Percentiles rank a stretch among this genome's conserved stretches.
Conservation (phyloP, 768 basidiomycete species). For the Suillus brevipes region DNA sequence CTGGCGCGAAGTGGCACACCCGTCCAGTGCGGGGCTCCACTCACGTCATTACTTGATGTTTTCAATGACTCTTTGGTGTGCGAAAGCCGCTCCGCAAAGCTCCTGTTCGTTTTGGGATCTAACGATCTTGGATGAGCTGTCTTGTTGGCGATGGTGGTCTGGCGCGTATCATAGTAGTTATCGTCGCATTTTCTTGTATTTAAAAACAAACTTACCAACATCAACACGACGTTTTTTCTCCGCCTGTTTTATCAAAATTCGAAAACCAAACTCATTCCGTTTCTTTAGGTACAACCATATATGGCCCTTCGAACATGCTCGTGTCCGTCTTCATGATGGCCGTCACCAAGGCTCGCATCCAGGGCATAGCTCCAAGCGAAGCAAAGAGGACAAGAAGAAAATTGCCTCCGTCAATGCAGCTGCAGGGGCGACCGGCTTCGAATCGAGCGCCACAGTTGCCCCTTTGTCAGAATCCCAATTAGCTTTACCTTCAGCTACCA, state of each 20-base stretch:
- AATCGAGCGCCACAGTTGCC: background rate
- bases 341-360: slow-evolving; percentile 34
- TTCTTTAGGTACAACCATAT: slow-evolving; percentile 85
- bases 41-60: background rate
- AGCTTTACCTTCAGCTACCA: background rate
- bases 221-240: background rate
- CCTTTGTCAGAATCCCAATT: background rate
- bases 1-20: slow-evolving; percentile 2
- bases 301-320: slow-evolving; percentile 96
- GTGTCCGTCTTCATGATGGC: slow-evolving; percentile 64
- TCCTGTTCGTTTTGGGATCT: background rate
- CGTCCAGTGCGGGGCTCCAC: background rate
- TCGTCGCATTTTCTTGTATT: background rate
- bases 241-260: background rate
- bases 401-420: background rate
- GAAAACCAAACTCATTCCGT: background rate
- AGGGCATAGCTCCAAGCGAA: slow-evolving; percentile 3
- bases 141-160: background rate
- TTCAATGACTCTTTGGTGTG: background rate
- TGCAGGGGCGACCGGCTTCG: background rate
- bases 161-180: background rate
- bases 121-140: background rate
- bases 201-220: background rate
- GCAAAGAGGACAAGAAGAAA: slow-evolving; percentile 24
- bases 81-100: background rate